phyloP scores from a whole-genome alignment of 192 early-diverging fungal species.

The Spinellus fusiger region DNA sequence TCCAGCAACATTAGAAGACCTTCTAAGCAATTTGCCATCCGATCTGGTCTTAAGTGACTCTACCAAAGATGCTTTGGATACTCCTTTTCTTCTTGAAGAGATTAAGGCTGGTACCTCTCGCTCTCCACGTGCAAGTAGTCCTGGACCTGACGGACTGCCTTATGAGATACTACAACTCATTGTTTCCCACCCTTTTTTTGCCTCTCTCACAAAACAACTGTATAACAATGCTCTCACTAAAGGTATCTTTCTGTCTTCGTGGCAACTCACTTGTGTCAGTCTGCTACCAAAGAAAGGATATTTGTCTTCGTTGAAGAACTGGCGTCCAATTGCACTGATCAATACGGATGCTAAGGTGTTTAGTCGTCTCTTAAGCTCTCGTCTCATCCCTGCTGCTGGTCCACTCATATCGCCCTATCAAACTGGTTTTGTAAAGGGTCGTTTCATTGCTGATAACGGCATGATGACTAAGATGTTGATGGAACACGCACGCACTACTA shows the following conservation, averaged over 20 bases:
- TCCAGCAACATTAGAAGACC: background rate
- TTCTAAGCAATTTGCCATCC: background rate
- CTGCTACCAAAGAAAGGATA: conserved; percentile 28
- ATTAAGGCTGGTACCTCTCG: background rate
- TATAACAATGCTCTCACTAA: background rate
- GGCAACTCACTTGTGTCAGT: conserved; percentile 16
- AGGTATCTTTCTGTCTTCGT: background rate
- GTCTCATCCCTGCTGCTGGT: background rate
- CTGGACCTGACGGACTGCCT: conserved; percentile 8
- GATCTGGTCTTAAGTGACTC: background rate
- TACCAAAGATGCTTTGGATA: background rate
- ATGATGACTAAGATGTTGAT: background rate
- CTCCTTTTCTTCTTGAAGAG: background rate
- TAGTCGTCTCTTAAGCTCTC: background rate
- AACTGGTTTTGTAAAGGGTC: conserved; percentile 15
- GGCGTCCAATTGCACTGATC: conserved; percentile 15
- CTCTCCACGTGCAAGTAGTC: conserved; percentile 5
- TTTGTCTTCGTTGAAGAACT: conserved; percentile 8
- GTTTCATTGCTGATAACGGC: conserved; percentile 18
- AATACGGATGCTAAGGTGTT: conserved; percentile 22
- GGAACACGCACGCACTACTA: background rate
- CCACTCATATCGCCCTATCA: conserved; percentile 13
- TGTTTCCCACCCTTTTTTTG: background rate
- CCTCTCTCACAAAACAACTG: background rate
- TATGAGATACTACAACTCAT: background rate